phyloP scores from a whole-genome alignment of 129 eudicot genomes.

The Artemisia annua region DNA sequence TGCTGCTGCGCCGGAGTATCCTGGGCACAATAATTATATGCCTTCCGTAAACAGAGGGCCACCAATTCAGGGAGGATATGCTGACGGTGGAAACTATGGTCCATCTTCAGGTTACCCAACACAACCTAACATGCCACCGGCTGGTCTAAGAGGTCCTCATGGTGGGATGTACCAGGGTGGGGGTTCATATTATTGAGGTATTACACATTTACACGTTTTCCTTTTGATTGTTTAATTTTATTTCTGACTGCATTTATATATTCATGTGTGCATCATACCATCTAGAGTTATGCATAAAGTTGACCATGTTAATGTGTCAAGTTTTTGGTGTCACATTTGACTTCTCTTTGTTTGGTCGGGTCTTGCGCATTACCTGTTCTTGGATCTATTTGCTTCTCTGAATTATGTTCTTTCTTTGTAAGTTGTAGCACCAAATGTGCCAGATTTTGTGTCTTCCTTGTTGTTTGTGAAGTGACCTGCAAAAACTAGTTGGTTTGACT shows the following conservation, averaged over 20 bases:
- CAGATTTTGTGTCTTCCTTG: neutral
- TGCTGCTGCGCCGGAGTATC: conserved; percentile 48
- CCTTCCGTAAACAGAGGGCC: conserved; percentile 58
- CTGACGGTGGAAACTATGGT: conserved; percentile 72
- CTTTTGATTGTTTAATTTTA: neutral
- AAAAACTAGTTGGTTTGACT: too few relatives aligned
- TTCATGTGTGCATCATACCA: neutral
- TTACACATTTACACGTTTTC: neutral
- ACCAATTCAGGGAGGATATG: conserved; percentile 56
- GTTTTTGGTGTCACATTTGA: too few relatives aligned
- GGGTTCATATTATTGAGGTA: conserved; percentile 86
- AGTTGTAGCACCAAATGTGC: too few relatives aligned
- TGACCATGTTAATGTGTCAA: too few relatives aligned
- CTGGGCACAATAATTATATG: conserved; percentile 39
- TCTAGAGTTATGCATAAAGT: conserved; percentile 1
- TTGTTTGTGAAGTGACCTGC: neutral
- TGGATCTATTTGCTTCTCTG: too few relatives aligned
- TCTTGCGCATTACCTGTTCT: too few relatives aligned
- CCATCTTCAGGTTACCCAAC: conserved; percentile 56
- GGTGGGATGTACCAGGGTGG: conserved; percentile 87
- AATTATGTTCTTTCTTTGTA: too few relatives aligned
- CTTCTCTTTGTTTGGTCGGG: too few relatives aligned
- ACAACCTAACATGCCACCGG: conserved; percentile 56
- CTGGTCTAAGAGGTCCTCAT: conserved; percentile 65
- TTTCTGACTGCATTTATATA: conserved; percentile 7